Conservation (phyloP, 441 rosid species). For the Arabidopsis lyrata region DNA sequence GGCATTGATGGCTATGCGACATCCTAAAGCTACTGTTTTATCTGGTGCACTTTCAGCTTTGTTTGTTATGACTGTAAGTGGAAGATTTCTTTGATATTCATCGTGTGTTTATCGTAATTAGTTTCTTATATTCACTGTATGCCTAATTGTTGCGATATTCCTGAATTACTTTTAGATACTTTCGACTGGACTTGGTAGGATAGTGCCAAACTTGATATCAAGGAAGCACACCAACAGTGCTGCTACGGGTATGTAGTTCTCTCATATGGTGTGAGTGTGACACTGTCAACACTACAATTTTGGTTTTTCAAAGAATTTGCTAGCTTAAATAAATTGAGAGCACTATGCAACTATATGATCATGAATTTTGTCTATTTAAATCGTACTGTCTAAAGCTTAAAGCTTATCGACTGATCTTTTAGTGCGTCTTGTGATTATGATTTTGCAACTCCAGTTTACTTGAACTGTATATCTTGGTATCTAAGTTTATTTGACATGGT, state of each 20-base stretch:
- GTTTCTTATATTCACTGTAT: neutral
- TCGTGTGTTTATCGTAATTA: neutral
- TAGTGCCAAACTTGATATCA: slow-evolving; percentile 96
- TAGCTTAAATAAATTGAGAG: neutral
- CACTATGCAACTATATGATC: neutral
- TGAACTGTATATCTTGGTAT: slow-evolving; percentile 1
- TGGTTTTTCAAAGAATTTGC: neutral
- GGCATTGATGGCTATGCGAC: slow-evolving; percentile 99
- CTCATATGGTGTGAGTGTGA: neutral
- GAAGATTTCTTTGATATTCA: neutral
- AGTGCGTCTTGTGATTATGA: neutral
- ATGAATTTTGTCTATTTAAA: neutral
- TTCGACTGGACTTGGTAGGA: slow-evolving; percentile 98
- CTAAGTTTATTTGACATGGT: slow-evolving; percentile 6
- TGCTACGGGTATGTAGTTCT: slow-evolving; percentile 73
- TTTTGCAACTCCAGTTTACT: neutral
- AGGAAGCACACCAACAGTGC: slow-evolving; percentile 99
- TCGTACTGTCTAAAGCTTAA: neutral
- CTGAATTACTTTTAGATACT: slow-evolving; percentile 66
- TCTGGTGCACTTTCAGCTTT: slow-evolving; percentile 95
- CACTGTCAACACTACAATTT: neutral
- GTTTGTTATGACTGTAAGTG: slow-evolving; percentile 94
- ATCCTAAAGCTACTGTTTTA: slow-evolving; percentile 89
- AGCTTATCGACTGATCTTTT: neutral
- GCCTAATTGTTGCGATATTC: slow-evolving; percentile 27